These are phyloP conservation scores for Evansstolkia leycettana DNA, from an alignment of 495 filamentous ascomycete species.

Conservation along the genomic window DNA sequence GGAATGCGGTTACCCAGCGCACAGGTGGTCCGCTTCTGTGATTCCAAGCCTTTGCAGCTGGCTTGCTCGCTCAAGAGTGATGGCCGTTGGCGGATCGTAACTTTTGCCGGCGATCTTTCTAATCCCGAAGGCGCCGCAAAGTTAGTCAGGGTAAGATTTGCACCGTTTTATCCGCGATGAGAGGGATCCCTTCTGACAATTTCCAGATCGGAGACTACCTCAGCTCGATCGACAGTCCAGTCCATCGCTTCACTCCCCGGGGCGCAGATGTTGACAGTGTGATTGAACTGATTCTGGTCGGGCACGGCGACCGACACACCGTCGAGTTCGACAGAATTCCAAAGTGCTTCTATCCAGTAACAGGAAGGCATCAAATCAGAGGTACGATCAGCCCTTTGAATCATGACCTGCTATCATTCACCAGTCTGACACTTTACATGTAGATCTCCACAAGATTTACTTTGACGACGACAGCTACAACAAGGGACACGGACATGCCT, in stretches of 20 bases:
- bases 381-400: slow-evolving; percentile 27
- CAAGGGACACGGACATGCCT: slow-evolving; percentile 50
- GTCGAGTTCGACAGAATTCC: slow-evolving; percentile 50
- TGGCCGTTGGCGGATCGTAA: slow-evolving; percentile 52
- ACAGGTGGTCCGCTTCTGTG: slow-evolving; percentile 43
- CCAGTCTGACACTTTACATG: too few species aligned
- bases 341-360: slow-evolving; percentile 42
- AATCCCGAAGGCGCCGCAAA: slow-evolving; percentile 17
- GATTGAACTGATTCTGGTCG: slow-evolving; percentile 47
- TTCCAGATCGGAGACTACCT: slow-evolving; percentile 27
- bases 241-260: slow-evolving; percentile 32
- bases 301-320: slow-evolving; percentile 36
- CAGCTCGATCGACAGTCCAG: slow-evolving; percentile 19
- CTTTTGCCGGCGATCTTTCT: slow-evolving; percentile 41
- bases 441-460: slow-evolving; percentile 51
- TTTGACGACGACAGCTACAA: slow-evolving; percentile 59
- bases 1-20: slow-evolving; percentile 42
- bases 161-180: not conserved
- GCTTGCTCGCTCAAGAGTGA: slow-evolving; percentile 34
- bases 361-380: slow-evolving; percentile 46
- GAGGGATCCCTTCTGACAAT: not conserved
- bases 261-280: slow-evolving; percentile 39
- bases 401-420: not conserved
- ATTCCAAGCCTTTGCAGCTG: slow-evolving; percentile 44
- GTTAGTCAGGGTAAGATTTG: slow-evolving; percentile 30